Base-by-base conservation (phyloP, 1,284 basidiomycete genomes). In the Pseudozyma tsukubaensis region DNA sequence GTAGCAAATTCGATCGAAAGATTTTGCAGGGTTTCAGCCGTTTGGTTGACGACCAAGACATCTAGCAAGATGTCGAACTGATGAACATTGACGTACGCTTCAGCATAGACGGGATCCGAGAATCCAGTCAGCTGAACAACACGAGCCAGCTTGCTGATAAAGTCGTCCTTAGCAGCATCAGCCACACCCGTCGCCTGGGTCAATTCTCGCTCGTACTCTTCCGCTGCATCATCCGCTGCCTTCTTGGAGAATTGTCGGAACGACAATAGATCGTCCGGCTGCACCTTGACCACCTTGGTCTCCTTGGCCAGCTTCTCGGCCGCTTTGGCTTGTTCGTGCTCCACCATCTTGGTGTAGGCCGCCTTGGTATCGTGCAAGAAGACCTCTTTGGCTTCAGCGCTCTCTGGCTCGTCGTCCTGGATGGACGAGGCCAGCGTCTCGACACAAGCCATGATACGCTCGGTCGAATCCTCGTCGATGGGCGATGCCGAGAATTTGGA, bases 71-170 rank as follows among this genome's bases (percentile, higher is more conserved):
- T 98, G 85, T 99, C 97, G 84, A 99, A 99, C 56, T 96, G 94
- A 79, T 98, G 94, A 84, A 99, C 94, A 85, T 96, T 97, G 79
- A 99, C 95, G 79, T 95, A 95, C 1, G 96, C 96, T 85, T 99
- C 97, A 6, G 96, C 95, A 81, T 99, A 99, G 65, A 99, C 94
- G 1, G 96, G 94, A 84, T 99, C 97, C 24, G 95, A 98, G 88
- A 99, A 99, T 35, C 95, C 94, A 48, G 97, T 99, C 44, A 99
- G 90, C 85, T 99, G 96, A 11, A 95, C 92, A 72, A 99, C 97
- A 44, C 94, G 90, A 80, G 91, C 94, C 44, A 99, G 88, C 85
- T 97, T 97, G 16, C 94, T 97, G 84, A 97, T 92, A 84, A 99
- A 95, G 87, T 98, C 96, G 86, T 97, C 95, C 58, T 91, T 91